Percentiles rank a stretch among this genome's conserved stretches.
phyloP scores from a whole-genome alignment of 176 grass and related monocot species.

The Avena insularis region DNA sequence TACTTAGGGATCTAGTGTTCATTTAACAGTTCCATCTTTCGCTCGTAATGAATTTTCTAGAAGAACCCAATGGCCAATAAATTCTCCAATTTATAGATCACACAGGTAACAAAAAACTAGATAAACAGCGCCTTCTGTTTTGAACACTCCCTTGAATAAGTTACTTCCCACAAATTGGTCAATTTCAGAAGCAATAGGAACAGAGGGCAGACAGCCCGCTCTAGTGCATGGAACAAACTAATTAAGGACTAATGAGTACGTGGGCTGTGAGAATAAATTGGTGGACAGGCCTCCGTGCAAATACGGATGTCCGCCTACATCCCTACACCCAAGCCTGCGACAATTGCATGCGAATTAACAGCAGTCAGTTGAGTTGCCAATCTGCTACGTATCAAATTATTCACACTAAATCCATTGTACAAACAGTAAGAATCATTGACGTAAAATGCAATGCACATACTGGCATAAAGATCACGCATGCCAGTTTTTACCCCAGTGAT shows the following conservation, averaged over 20 bases:
- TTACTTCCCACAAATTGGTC: background rate
- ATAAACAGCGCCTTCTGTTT: background rate
- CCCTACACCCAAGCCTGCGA: background rate
- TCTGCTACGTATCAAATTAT: background rate
- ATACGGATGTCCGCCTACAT: no score
- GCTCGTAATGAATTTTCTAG: background rate
- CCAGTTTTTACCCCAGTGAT: background rate
- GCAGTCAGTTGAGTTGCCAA: background rate
- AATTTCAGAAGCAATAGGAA: background rate
- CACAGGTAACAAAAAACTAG: background rate
- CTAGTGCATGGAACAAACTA: no score
- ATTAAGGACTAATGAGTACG: no score
- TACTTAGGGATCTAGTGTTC: background rate
- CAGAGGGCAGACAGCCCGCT: background rate
- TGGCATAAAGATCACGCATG: background rate
- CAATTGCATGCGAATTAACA: constrained; percentile 11
- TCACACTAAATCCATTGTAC: constrained; percentile 19
- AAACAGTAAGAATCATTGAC: background rate
- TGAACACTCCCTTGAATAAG: background rate
- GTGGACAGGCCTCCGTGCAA: no score
- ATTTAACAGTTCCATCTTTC: constrained; percentile 4
- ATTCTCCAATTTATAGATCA: background rate
- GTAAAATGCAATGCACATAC: background rate
- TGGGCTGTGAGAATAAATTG: no score
- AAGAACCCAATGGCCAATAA: background rate